Evolutionary conservation across 1,284 basidiomycete species (phyloP).

Genomic region (Ceratobasidium sp.): DNA sequence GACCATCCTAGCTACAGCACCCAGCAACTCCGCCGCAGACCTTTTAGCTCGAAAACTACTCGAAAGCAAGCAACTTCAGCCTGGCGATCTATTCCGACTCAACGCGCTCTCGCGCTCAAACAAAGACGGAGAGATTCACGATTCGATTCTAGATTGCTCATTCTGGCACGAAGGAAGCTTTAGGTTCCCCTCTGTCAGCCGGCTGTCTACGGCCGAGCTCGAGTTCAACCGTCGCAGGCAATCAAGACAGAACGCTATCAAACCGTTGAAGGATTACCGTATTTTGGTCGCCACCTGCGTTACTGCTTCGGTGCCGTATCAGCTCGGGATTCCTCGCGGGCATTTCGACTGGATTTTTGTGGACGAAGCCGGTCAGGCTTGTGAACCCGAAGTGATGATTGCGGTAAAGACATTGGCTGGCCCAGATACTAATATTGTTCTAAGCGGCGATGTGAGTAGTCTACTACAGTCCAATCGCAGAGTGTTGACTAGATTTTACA

Average conservation of each 20-base stretch:
- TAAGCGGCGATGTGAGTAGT: constrained; percentile 65
- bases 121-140: constrained; percentile 16
- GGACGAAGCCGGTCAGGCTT: constrained; percentile 75
- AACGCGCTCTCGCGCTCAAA: constrained; percentile 69
- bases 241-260: constrained; percentile 21
- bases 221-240: constrained; percentile 24
- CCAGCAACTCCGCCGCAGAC: constrained; percentile 72
- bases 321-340: constrained; percentile 67
- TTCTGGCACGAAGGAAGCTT: constrained; percentile 32
- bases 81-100: constrained; percentile 67
- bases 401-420: constrained; percentile 68
- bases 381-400: constrained; percentile 71
- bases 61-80: constrained; percentile 54
- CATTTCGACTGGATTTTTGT: constrained; percentile 75
- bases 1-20: constrained; percentile 72
- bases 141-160: constrained; percentile 27
- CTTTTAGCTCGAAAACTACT: constrained; percentile 67
- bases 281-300: constrained; percentile 73
- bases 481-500: not conserved
- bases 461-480: not conserved
- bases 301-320: constrained; percentile 67
- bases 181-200: constrained; percentile 26
- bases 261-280: constrained; percentile 61
- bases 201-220: not conserved
- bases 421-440: constrained; percentile 64